Base-by-base conservation (phyloP, 768 basidiomycete genomes). In the Naganishia antarctica region DNA sequence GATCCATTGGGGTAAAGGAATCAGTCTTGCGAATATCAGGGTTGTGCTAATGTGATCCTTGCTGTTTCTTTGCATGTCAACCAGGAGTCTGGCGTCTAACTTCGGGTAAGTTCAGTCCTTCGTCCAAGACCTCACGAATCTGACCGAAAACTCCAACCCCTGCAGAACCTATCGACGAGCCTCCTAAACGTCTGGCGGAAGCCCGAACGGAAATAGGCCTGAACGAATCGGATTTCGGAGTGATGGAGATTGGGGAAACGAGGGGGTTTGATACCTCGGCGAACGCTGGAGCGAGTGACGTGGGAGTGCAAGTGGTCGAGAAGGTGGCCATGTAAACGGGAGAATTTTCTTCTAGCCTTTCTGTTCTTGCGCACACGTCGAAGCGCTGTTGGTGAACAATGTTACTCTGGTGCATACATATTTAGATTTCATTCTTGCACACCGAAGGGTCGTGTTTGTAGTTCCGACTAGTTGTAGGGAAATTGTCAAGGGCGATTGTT, bases 211-310 rank as follows among this genome's bases (percentile, higher is more conserved):
- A 81, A 71, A 69, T 80, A 0, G 84, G 82, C 0, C 75, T 88
- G n/a, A 11, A 16, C 3, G 80, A 82, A 43, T 82, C 80, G 3
- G 81, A 79, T 40, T 89, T 88, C 70, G 77, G 74, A 0, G 80
- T 84, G 28, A 83, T 83, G 60, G 85, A 79, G 8, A 81, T 87
- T 29, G 86, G 87, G 4, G 84, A 87, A 76, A 87, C 86, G 3
- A 37, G 53, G 34, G 53, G 21, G 37, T 57, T 57, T 57, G 23
- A 40, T 25, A 34, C 37, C 8, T 12, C 5, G 43, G n/a, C 43
- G 43, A 44, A 18, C 37, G 37, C 37, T 40, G 37, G 8, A 16
- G 37, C 37, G 7, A 16, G 37, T 40, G 37, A 7, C 7, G 37
- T 40, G 7, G 37, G 37, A 7, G 37, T 7, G 16, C 8, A 40